Evolutionary conservation across 306 rosid genomes (phyloP).

Genomic region (Medicago truncatula): DNA sequence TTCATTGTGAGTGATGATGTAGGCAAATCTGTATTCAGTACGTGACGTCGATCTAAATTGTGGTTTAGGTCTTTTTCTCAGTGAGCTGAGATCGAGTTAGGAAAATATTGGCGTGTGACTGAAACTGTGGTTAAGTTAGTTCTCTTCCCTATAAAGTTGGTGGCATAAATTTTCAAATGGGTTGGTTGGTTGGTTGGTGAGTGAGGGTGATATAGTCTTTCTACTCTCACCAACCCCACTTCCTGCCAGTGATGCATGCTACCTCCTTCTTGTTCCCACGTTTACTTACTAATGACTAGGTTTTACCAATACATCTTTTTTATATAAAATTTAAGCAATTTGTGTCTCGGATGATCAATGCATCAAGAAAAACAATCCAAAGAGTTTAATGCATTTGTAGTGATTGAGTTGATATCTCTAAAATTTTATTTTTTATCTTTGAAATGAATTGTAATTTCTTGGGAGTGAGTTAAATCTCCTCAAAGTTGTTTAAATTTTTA

Average conservation of each 20-base stretch:
- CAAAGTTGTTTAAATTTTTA: too few species aligned
- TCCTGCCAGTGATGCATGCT: background rate
- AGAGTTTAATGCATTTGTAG: too few species aligned
- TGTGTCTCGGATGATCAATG: too few species aligned
- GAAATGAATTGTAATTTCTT: too few species aligned
- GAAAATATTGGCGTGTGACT: background rate
- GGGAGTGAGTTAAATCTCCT: too few species aligned
- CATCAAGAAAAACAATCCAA: too few species aligned
- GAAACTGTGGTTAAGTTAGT: constrained; percentile 1
- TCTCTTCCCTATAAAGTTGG: background rate
- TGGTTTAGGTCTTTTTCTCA: background rate
- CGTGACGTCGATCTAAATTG: background rate
- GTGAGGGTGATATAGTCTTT: constrained; percentile 10
- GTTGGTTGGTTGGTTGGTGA: constrained; percentile 12
- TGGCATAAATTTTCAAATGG: background rate
- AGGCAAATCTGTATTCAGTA: too few species aligned
- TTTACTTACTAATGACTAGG: background rate
- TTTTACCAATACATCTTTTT: background rate
- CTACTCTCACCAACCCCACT: constrained; percentile 8
- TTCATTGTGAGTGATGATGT: background rate
- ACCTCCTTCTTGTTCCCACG: background rate
- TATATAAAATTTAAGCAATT: too few species aligned
- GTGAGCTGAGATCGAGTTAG: background rate
- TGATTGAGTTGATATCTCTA: too few species aligned
- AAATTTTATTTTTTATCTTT: too few species aligned